phyloP scores from a whole-genome alignment of 345 rosid genomes.

The Salix purpurea region DNA sequence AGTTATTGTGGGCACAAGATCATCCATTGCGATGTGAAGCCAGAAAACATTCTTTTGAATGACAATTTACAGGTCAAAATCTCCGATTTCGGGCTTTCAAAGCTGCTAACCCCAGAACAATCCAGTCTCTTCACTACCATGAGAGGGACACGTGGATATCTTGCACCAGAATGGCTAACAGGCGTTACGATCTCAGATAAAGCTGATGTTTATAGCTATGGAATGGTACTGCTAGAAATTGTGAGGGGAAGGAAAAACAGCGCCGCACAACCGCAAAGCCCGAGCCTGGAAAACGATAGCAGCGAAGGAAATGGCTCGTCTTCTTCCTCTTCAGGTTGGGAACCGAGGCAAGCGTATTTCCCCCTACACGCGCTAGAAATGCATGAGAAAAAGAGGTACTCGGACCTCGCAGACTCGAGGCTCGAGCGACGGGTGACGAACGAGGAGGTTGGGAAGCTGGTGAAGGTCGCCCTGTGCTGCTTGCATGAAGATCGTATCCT shows the following conservation, averaged over 20 bases:
- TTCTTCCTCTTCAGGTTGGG: conserved; percentile 8
- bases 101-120: too few species aligned
- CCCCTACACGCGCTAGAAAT: conserved; percentile 41
- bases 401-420: conserved; percentile 74
- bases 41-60: too few species aligned
- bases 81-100: too few species aligned
- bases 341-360: conserved; percentile 41
- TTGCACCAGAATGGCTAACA: conserved; percentile 29
- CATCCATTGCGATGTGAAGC: too few species aligned
- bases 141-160: too few species aligned
- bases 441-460: conserved; percentile 30
- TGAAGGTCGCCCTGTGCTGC: conserved; percentile 19
- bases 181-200: conserved; percentile 21
- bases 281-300: conserved; percentile 7
- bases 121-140: too few species aligned
- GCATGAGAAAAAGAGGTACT: conserved; percentile 44
- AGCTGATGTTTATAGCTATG: conserved; percentile 8
- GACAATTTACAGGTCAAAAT: too few species aligned
- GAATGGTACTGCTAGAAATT: too few species aligned
- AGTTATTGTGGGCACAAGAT: too few species aligned
- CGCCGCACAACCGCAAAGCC: conserved; percentile 4
- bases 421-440: conserved; percentile 61
- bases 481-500: conserved; percentile 22
- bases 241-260: conserved; percentile 1
- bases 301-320: conserved; percentile 15